A percentile compares a stretch with the other conserved stretches of the same genome.
These are phyloP conservation scores for Gracilaria vermiculophylla DNA, from an alignment of 23 red algal species.

Conservation along the genomic window DNA sequence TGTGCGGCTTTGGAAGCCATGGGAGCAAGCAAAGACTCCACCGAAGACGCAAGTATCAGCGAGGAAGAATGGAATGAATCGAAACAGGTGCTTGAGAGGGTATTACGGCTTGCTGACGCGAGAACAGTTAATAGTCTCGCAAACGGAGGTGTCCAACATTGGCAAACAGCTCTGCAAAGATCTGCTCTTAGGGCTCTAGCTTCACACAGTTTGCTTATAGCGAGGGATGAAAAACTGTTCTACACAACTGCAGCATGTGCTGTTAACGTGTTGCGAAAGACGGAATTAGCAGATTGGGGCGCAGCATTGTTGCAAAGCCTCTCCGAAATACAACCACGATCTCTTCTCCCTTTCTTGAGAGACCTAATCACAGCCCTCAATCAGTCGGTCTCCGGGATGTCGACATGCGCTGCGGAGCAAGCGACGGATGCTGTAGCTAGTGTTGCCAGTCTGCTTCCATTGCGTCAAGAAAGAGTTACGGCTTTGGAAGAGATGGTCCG, in stretches of 20 bases:
- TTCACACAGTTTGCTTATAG: neutral
- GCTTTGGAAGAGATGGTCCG: constrained; percentile 8
- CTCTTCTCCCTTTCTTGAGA: neutral
- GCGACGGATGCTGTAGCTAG: constrained; percentile 1
- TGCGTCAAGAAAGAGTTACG: neutral
- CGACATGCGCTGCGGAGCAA: neutral
- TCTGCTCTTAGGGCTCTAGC: neutral
- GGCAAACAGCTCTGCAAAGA: neutral
- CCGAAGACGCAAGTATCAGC: neutral
- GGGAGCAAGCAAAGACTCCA: neutral
- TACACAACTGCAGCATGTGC: constrained; percentile 13
- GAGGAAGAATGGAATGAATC: neutral
- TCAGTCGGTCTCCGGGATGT: neutral
- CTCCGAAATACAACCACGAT: neutral
- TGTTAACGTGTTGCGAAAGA: neutral
- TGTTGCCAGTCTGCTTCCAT: neutral
- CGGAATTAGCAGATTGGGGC: neutral
- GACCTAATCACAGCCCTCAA: constrained; percentile 4
- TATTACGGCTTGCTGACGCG: neutral
- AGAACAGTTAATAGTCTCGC: neutral
- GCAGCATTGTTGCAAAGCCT: neutral
- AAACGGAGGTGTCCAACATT: neutral
- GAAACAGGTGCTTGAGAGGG: neutral
- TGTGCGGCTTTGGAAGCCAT: constrained; percentile 3
- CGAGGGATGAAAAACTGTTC: constrained; percentile 9